A percentile compares a stretch with the other conserved stretches of the same genome.
phyloP scores from a whole-genome alignment of 768 basidiomycete genomes.

The Lactarius sanguifluus region DNA sequence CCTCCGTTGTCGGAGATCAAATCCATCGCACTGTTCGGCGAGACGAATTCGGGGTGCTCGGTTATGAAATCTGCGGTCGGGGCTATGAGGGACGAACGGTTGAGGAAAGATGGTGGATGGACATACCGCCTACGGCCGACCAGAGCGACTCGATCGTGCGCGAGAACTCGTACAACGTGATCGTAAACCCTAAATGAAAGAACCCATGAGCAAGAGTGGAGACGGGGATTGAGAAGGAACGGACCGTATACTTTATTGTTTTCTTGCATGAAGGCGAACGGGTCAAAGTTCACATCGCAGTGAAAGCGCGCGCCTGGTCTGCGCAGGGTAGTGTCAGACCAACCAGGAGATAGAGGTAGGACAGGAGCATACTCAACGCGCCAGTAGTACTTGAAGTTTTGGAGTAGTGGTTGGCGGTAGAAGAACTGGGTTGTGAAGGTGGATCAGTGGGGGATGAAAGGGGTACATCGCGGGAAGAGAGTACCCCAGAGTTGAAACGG shows the following conservation, averaged over 20 bases:
- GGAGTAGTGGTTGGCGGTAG: slow-evolving; percentile 74
- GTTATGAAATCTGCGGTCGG: slow-evolving; percentile 61
- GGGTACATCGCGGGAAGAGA: neutral
- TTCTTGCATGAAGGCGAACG: slow-evolving; percentile 78
- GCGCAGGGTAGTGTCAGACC: slow-evolving; percentile 7
- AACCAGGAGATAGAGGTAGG: neutral
- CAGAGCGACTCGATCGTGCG: slow-evolving; percentile 82
- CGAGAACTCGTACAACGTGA: slow-evolving; percentile 75
- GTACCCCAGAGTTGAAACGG: slow-evolving; percentile 50
- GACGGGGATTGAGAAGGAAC: neutral
- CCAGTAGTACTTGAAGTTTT: slow-evolving; percentile 86
- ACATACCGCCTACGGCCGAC: slow-evolving; percentile 63
- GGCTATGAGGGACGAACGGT: neutral
- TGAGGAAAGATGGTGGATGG: neutral
- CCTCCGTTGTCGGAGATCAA: slow-evolving; percentile 77
- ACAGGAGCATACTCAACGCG: slow-evolving; percentile 68
- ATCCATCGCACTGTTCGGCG: slow-evolving; percentile 63
- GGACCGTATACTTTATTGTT: slow-evolving; percentile 81
- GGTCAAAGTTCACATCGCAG: slow-evolving; percentile 64
- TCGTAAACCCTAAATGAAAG: slow-evolving; percentile 60
- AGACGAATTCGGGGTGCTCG: slow-evolving; percentile 59
- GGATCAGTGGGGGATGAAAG: slow-evolving; percentile 1
- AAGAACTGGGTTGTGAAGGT: slow-evolving; percentile 58
- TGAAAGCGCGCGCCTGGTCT: slow-evolving; percentile 80
- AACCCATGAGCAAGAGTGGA: neutral